A percentile compares a stretch with the other conserved stretches of the same genome.
Evolutionary conservation across 106 monocot species (phyloP).

Genomic region (Acorus gramineus): DNA sequence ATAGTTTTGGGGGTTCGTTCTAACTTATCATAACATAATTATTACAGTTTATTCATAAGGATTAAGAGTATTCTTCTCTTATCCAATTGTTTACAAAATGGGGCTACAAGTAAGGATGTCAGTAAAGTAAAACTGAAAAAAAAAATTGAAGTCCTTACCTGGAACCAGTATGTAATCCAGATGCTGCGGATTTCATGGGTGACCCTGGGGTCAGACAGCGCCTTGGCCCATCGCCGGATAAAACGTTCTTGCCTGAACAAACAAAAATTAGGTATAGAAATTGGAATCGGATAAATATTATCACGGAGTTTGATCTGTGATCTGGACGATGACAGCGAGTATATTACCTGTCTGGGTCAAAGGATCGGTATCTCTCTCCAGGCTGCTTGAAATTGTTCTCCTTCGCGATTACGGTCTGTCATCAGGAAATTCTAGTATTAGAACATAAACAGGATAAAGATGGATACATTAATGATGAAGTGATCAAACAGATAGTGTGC

Average conservation of each 20-base stretch:
- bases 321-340: not conserved
- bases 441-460: too few species aligned
- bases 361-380: conserved; percentile 92
- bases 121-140: not conserved
- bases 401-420: conserved; percentile 59
- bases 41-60: too few species aligned
- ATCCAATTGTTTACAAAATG: not conserved
- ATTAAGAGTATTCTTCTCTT: not conserved
- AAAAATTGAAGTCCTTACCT: conserved; percentile 28
- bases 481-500: too few species aligned
- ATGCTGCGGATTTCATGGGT: conserved; percentile 65
- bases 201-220: conserved; percentile 53
- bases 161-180: conserved; percentile 83
- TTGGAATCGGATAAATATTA: not conserved
- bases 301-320: too few species aligned
- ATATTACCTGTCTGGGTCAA: conserved; percentile 62
- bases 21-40: too few species aligned
- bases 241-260: conserved; percentile 62
- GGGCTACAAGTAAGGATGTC: not conserved
- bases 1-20: too few species aligned
- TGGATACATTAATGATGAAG: too few species aligned
- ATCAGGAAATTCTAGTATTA: not conserved
- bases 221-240: conserved; percentile 47
- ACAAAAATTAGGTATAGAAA: not conserved
- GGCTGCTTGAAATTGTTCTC: conserved; percentile 99